Percentiles rank a stretch among this genome's conserved stretches.
These are phyloP conservation scores for Auxenochlorella protothecoides DNA, from an alignment of 139 green algal genomes.

Conservation along the genomic window DNA sequence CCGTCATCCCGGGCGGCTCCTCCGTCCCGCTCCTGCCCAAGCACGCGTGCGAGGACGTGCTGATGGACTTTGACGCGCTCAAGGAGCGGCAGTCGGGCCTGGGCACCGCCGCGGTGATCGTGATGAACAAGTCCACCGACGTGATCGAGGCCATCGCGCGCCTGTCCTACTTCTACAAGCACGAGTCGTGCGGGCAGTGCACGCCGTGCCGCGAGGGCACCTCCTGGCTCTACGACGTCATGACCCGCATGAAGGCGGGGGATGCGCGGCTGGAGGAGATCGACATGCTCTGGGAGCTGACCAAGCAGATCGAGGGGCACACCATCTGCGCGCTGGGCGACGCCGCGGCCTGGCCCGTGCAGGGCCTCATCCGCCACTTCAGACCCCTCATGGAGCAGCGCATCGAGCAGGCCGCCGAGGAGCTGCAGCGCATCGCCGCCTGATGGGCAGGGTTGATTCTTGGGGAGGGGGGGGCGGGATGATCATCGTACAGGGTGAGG, in stretches of 20 bases:
- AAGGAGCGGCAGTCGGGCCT: conserved; percentile 77
- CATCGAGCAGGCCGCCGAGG: conserved; percentile 33
- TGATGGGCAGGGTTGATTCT: conserved; percentile 6
- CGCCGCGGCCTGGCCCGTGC: conserved; percentile 90
- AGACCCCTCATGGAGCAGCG: conserved; percentile 60
- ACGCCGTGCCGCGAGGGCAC: conserved; percentile 96
- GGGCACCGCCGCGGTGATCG: conserved; percentile 96
- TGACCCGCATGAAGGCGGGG: conserved; percentile 72
- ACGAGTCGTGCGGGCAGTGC: conserved; percentile 73
- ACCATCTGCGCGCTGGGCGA: conserved; percentile 98
- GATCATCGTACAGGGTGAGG: too few relatives aligned
- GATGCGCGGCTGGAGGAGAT: conserved; percentile 93
- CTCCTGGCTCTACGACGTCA: conserved; percentile 78
- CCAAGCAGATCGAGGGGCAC: conserved; percentile 94
- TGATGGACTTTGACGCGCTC: conserved; percentile 98
- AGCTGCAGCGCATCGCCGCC: conserved; percentile 36
- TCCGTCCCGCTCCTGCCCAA: conserved; percentile 89
- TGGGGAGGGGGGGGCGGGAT: too few relatives aligned
- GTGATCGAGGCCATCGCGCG: conserved; percentile 90
- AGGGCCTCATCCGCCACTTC: conserved; percentile 96
- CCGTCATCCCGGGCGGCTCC: conserved; percentile 93
- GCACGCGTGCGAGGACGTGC: conserved; percentile 70
- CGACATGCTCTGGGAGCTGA: conserved; percentile 94
- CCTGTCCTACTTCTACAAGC: conserved; percentile 99
- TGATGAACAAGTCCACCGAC: conserved; percentile 98